These are phyloP conservation scores for Prunus persica DNA, from an alignment of 306 rosid genomes.

Conservation along the genomic window DNA sequence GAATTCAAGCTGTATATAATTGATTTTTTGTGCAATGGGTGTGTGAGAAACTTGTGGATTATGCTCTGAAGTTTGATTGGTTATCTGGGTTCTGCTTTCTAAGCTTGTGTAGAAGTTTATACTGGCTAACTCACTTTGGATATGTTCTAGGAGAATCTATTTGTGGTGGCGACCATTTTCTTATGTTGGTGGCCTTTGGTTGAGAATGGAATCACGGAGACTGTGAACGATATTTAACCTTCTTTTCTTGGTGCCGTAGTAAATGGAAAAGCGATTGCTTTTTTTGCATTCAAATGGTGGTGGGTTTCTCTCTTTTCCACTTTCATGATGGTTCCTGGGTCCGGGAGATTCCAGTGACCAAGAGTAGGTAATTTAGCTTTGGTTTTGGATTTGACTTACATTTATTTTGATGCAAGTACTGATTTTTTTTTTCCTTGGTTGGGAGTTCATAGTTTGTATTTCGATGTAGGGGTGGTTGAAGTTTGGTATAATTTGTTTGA, in stretches of 20 bases:
- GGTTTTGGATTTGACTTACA: slow-evolving; percentile 7
- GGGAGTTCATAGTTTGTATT: neutral
- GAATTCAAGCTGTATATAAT: slow-evolving; percentile 2
- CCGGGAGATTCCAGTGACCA: slow-evolving; percentile 10
- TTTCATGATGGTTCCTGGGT: slow-evolving; percentile 18
- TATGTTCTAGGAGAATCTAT: no score
- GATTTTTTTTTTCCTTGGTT: neutral
- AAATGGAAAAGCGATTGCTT: neutral
- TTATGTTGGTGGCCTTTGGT: no score
- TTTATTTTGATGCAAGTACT: neutral
- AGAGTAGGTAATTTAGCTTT: slow-evolving; percentile 1
- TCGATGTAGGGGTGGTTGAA: neutral
- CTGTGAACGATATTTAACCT: no score
- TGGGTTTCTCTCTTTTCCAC: slow-evolving; percentile 4
- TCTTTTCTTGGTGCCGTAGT: no score
- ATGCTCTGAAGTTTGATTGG: neutral
- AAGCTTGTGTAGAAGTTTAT: no score
- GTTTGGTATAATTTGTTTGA: neutral
- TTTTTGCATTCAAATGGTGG: slow-evolving; percentile 10
- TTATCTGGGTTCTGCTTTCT: no score
- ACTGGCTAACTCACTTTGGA: no score
- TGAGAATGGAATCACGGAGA: no score
- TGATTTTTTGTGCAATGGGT: slow-evolving; percentile 8
- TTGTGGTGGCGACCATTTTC: no score
- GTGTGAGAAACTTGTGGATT: neutral